A percentile compares a stretch with the other conserved stretches of the same genome.
Conservation (phyloP, 2,329 filamentous ascomycete species). For the Monosporascus sp. region DNA sequence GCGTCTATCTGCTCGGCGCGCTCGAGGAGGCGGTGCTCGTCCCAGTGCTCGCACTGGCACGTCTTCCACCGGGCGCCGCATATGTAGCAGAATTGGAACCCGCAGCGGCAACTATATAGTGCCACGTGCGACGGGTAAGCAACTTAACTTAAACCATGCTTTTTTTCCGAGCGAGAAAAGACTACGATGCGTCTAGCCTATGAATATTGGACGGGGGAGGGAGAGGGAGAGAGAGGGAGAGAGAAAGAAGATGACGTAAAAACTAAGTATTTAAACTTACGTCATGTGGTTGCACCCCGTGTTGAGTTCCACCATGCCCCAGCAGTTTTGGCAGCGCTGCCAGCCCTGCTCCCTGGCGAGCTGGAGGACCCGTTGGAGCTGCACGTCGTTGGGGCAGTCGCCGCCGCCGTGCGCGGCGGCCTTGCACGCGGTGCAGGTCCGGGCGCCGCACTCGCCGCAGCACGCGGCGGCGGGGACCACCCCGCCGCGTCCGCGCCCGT, state of each 20-base stretch:
- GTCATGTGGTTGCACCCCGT: constrained; percentile 54
- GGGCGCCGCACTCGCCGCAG: constrained; percentile 36
- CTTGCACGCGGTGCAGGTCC: constrained; percentile 52
- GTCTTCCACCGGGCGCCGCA: constrained; percentile 22
- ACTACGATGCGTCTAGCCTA: too few species aligned
- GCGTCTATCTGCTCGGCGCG: constrained; percentile 5
- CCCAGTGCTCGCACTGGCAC: constrained; percentile 40
- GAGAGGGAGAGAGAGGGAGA: not conserved
- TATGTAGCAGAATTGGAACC: constrained; percentile 30
- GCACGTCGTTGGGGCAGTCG: constrained; percentile 43
- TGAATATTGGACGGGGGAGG: too few species aligned
- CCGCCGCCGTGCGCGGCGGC: constrained; percentile 34
- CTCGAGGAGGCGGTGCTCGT: constrained; percentile 13
- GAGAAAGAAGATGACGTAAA: not conserved
- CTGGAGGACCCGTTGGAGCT: constrained; percentile 33
- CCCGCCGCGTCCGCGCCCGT: constrained; percentile 24
- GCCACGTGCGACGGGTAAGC: not conserved
- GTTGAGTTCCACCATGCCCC: constrained; percentile 41
- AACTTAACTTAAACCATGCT: not conserved
- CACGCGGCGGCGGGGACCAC: too few species aligned
- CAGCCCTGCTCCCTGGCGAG: constrained; percentile 41
- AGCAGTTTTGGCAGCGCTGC: constrained; percentile 46
- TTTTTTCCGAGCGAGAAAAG: not conserved
- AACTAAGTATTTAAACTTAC: constrained; percentile 33
- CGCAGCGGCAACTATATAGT: constrained; percentile 39